Evolutionary conservation across 2,329 filamentous ascomycete species (phyloP), one percentile per base, ranked within the genome.

Genomic region (Allantophomopsis cytisporea): DNA sequence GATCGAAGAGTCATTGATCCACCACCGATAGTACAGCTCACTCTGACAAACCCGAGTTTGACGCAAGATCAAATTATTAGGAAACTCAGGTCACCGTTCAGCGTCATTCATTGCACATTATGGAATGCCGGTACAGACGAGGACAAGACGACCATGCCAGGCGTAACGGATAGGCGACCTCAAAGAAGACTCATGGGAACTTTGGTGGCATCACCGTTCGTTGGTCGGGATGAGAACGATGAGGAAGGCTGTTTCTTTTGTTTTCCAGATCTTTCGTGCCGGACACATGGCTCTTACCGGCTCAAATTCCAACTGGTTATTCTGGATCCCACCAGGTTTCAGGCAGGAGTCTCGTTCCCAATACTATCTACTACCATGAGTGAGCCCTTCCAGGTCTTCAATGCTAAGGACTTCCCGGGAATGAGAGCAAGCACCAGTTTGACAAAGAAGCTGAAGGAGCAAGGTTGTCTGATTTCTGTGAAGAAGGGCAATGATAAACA

Each of bases 1-100:
- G 84, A 91, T 54, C 73, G 84, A 31, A 72, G 84, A 45, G 83
- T 87, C 13, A 83, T 91, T 45, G 84, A 91, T 53, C 84, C 84
- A 32, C 84, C 84, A 2, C 84, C 84, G 12, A 89, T 91, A 51
- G 72, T 91, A 16, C 77, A 89, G 54, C 70, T 89, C 36, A 64
- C 67, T 20, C 72, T 86, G 41, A 72, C 75, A 38, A 71, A 80
- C 44, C 65, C 71, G 1, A 63, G 55, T 69, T 31, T 60, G 30
- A 66, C 62, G 12, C 62, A 64, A 35, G 70, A 75, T 35, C 76
- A 84, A 45, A 60, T 66, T 13, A 57, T 52, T 31, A 53, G 54
- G 2, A 63, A 64, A 36, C 54, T 82, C 18, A 69, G 73, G 32
- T 74, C 78, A 51, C 74, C 75, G 38, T 73, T 76, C 49, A 77